Evolutionary conservation across 2,329 filamentous ascomycete genomes (phyloP).

Genomic region (Rhexocercosporidium sp.): DNA sequence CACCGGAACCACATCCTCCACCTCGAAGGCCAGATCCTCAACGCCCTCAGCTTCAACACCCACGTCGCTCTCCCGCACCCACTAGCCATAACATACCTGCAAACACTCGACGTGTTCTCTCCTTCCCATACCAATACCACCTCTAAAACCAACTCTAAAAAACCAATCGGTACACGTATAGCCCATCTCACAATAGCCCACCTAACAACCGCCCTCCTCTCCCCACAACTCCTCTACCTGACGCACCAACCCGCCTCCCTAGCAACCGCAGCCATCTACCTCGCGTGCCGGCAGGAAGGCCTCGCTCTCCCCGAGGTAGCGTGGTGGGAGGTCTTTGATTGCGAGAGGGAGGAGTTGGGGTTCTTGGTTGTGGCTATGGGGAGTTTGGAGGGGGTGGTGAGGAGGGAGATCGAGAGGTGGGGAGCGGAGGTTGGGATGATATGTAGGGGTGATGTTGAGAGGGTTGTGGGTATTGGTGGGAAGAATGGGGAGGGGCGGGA

Average conservation of each 20-base stretch:
- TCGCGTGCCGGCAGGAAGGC: constrained; percentile 78
- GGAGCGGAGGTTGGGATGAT: constrained; percentile 33
- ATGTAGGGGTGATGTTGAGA: constrained; percentile 31
- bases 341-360: constrained; percentile 90
- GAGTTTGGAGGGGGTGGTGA: constrained; percentile 69
- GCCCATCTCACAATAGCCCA: constrained; percentile 73
- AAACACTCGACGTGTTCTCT: constrained; percentile 75
- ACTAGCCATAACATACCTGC: constrained; percentile 88
- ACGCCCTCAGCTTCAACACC: constrained; percentile 78
- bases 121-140: constrained; percentile 22
- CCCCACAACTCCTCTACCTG: constrained; percentile 86
- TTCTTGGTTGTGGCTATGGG: constrained; percentile 87
- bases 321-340: constrained; percentile 99
- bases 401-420: constrained; percentile 34
- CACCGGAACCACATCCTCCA: constrained; percentile 69
- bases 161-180: constrained; percentile 52
- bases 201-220: constrained; percentile 85
- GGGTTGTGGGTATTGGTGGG: constrained; percentile 25
- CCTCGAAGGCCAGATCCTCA: constrained; percentile 80
- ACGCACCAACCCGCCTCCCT: constrained; percentile 89
- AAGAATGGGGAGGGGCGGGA: constrained; percentile 19
- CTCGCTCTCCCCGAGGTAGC: constrained; percentile 81
- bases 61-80: constrained; percentile 86
- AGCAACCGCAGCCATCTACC: constrained; percentile 87
- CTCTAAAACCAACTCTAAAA: not conserved